Conservation (phyloP, 2,329 filamentous ascomycete genomes). For the Sporothrix euskadiensis region DNA sequence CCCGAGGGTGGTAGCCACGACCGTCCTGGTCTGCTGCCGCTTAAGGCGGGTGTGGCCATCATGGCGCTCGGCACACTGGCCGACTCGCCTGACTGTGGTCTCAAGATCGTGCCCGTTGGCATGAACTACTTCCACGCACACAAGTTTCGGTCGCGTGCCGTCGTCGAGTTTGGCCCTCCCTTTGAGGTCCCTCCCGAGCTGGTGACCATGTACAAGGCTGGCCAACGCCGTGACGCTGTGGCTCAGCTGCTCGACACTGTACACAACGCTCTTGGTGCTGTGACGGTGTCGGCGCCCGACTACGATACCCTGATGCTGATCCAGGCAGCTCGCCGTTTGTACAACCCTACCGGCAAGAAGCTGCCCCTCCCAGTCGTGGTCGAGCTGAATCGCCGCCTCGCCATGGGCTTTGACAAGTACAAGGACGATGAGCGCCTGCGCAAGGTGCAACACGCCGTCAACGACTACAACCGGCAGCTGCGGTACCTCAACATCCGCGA, state of each 20-base stretch:
- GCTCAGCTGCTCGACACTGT: conserved; percentile 82
- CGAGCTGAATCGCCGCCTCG: conserved; percentile 87
- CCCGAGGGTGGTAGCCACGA: conserved; percentile 96
- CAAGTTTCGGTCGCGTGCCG: conserved; percentile 94
- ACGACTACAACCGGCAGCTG: conserved; percentile 83
- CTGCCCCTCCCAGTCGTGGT: conserved; percentile 88
- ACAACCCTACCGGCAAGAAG: conserved; percentile 93
- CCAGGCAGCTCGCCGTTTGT: conserved; percentile 87
- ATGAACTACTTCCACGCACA: conserved; percentile 99
- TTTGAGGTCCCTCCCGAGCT: conserved; percentile 81
- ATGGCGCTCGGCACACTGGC: conserved; percentile 93
- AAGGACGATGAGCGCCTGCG: conserved; percentile 86
- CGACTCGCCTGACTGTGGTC: conserved; percentile 78
- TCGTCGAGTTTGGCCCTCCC: conserved; percentile 90
- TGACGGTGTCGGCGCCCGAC: conserved; percentile 89
- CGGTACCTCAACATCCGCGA: conserved; percentile 85
- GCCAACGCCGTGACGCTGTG: conserved; percentile 83
- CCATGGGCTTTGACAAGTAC: conserved; percentile 88
- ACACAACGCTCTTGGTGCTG: conserved; percentile 78
- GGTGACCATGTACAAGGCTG: conserved; percentile 80
- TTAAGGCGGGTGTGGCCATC: conserved; percentile 96
- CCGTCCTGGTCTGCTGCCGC: conserved; percentile 81
- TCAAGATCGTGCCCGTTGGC: conserved; percentile 93
- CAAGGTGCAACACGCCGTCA: conserved; percentile 71
- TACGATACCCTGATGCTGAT: conserved; percentile 97